Evolutionary conservation across 495 filamentous ascomycete species (phyloP).

Genomic region (Penicillium crystallinum): DNA sequence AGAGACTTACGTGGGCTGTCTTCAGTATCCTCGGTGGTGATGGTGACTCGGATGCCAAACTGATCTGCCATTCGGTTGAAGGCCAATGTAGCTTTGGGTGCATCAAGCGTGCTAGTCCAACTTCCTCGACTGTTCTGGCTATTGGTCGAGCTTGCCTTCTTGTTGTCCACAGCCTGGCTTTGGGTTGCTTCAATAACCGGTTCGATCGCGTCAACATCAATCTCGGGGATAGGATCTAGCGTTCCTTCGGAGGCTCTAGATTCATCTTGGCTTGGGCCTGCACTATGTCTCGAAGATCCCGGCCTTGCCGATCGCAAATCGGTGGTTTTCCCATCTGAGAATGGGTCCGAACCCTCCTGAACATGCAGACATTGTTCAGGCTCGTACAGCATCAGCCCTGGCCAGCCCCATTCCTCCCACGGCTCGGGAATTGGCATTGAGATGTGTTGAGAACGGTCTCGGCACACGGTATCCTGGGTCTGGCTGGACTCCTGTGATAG

Average conservation of each 20-base stretch:
- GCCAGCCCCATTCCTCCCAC: constrained; percentile 8
- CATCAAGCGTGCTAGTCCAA: constrained; percentile 18
- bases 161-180: neutral
- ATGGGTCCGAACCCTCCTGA: constrained; percentile 18
- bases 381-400: constrained; percentile 10
- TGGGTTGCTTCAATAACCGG: neutral
- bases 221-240: neutral
- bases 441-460: constrained; percentile 21
- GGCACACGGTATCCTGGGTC: constrained; percentile 29
- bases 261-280: constrained; percentile 2
- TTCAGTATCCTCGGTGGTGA: neutral
- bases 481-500: constrained; percentile 27
- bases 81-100: constrained; percentile 13
- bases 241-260: constrained; percentile 3
- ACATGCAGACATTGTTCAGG: constrained; percentile 4
- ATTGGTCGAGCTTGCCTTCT: neutral
- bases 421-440: constrained; percentile 17
- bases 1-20: constrained; percentile 6
- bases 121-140: constrained; percentile 12
- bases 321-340: constrained; percentile 17
- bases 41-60: constrained; percentile 17
- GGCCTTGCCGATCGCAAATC: neutral
- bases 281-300: constrained; percentile 5
- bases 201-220: neutral
- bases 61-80: constrained; percentile 27